Base-by-base conservation (phyloP, 192 early-diverging fungal species). In the Rhizoclosmatium globosum region DNA sequence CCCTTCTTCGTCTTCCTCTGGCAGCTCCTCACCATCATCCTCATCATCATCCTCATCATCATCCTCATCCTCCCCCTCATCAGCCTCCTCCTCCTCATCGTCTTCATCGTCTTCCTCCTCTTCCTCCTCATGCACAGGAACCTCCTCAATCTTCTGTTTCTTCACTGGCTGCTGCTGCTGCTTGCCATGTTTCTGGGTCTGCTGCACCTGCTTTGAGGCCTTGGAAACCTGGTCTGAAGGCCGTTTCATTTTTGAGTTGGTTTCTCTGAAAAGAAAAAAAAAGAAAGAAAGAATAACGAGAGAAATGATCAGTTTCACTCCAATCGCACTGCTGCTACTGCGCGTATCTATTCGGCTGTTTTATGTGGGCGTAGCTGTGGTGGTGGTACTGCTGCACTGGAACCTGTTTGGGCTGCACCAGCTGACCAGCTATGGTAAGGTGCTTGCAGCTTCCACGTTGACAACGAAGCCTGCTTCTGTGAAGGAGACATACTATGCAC, bases 1-100 rank as follows among this genome's bases (percentile, higher is more conserved):
- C 13, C 71, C 60, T 11, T 79, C 74, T 3, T 80, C 66, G 46
- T 76, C 79, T 17, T 45, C 64, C 4, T 46, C 79, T n/a, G 64
- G 60, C 46, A 43, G 47, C 15, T 31, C 47, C 45, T 66, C 72
- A 38, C 45, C 47, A 15, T 57, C 79, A n/a, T 74, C 61, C 2
- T 47, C 57, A 13, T 50, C 48, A 50, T 64, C 62, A 21, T 68
- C 43, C 3, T 41, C 45, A 42, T 1, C 45, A 19, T 21, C 67
- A 43, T 68, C 38, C 38, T 41, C 38, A n/a, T 68, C 67, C 13
- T 68, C 38, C 38, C 11, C 38, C 0, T 68, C 67, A 68, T 68
- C 67, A 47, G 19, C 43, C 13, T 68, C 67, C 11, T 46, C 46
- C 0, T 38, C 31, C 19, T 68, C 67, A 42, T 68, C 45, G 11